These are phyloP conservation scores for Nannochloropsis oceanica DNA, from an alignment of 108 stramenopile species.

Conservation along the genomic window DNA sequence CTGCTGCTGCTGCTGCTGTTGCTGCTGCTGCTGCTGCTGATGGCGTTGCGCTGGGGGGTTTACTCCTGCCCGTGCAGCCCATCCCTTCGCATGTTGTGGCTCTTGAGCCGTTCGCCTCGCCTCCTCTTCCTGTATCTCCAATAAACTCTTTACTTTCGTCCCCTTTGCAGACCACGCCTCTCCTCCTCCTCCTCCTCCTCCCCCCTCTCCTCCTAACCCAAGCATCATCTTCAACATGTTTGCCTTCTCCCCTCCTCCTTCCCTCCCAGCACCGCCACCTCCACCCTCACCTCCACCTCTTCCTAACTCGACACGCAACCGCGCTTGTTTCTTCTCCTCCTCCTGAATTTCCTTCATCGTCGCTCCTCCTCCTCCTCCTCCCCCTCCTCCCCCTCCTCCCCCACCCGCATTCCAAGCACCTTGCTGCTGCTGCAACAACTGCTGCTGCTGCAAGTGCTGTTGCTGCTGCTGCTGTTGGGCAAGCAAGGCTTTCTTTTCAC, in stretches of 20 bases:
- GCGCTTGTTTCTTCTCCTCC: neutral
- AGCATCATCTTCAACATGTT: slow-evolving; percentile 73
- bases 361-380: neutral
- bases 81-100: neutral
- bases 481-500: neutral
- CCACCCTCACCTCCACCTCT: neutral
- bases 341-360: neutral
- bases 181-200: slow-evolving; percentile 9
- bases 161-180: neutral
- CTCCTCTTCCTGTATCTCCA: neutral
- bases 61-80: neutral
- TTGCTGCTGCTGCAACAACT: neutral
- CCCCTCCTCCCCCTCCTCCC: neutral
- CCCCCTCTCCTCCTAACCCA: slow-evolving; percentile 42
- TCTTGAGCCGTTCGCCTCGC: neutral
- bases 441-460: no score
- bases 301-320: neutral
- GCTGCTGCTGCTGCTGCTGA: no score
- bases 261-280: neutral
- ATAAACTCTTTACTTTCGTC: neutral
- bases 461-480: neutral
- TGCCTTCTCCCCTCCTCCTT: slow-evolving; percentile 37
- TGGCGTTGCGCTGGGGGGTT: neutral
- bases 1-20: no score
- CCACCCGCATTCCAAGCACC: neutral